Evolutionary conservation across 192 early-diverging fungal species (phyloP), one percentile per base, ranked within the genome.

Genomic region (Umbelopsis ramanniana): DNA sequence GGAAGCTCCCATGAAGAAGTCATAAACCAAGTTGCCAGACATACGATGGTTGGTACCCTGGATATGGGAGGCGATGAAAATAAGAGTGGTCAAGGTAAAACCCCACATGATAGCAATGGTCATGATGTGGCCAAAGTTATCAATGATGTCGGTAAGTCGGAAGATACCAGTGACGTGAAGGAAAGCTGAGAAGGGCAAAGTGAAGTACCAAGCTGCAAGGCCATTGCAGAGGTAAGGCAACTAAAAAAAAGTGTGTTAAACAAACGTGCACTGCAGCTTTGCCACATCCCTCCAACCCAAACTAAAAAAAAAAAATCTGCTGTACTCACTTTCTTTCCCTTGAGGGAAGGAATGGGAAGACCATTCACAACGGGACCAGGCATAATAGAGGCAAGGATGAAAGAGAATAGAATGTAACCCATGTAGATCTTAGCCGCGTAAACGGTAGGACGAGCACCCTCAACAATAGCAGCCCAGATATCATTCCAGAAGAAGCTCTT

Each of bases 311-410:
- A n/a, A 22, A 1, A 46, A 29, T 29, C 53, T 43, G 22, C 29
- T 4, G 6, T 45, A 68, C 74, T 75, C 79, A 80, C 79, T 66
- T n/a, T 72, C 52, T 72, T 53, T 22, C 80, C 80, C 22, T 83
- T 86, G 70, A 91, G 79, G 50, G 86, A 88, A 57, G 90, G 88
- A 70, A 93, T 82, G 68, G 90, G 90, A 66, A 89, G 83, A 50
- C 91, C 91, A 69, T 88, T 76, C 38, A 91, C 80, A 52, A 83
- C 67, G 0, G 91, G 91, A 11, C 91, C 91, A 10, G 90, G 90
- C 86, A 89, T 88, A 52, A 79, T 67, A 37, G 81, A 88, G 35
- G 90, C 91, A 22, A 89, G 82, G 8, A 80, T 82, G 22, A 85
- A 77, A 74, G 87, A 86, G 67, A 86, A 85, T 37, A 89, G 38